phyloP scores from a whole-genome alignment of 2,329 filamentous ascomycete genomes.

The Paecilomyces formosus region DNA sequence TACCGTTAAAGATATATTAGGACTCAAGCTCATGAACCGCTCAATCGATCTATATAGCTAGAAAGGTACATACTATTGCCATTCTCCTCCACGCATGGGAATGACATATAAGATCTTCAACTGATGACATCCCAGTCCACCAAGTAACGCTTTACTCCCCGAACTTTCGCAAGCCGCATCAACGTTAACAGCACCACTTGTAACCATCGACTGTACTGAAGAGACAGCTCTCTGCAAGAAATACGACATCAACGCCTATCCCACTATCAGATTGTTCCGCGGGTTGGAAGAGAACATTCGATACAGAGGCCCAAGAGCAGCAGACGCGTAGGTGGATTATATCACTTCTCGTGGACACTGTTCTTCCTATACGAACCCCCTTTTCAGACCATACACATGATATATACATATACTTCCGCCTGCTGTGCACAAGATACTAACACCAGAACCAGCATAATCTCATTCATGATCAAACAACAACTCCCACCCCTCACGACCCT shows the following conservation, averaged over 20 bases:
- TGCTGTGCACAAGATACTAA: not conserved
- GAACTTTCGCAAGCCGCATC: not conserved
- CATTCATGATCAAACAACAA: conserved; percentile 20
- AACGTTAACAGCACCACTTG: not conserved
- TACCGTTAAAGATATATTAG: not conserved
- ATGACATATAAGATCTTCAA: not conserved
- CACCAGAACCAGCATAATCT: conserved; percentile 11
- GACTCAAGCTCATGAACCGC: not conserved
- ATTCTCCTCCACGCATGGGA: too few species aligned
- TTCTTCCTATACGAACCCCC: too few species aligned
- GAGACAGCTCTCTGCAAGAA: conserved; percentile 12
- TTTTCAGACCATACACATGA: too few species aligned
- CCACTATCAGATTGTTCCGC: conserved; percentile 40
- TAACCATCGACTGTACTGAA: not conserved
- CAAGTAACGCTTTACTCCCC: not conserved
- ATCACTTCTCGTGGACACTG: too few species aligned
- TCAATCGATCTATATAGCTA: not conserved
- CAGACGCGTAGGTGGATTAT: conserved; percentile 11
- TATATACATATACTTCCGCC: too few species aligned
- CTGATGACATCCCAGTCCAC: not conserved
- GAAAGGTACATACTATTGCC: not conserved
- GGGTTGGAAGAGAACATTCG: conserved; percentile 23
- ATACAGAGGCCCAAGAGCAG: conserved; percentile 40
- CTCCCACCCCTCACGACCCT: conserved; percentile 22
- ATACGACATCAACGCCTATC: conserved; percentile 38